Percentiles rank a stretch among this genome's conserved stretches.
Conservation (phyloP, 176 grass and related monocot genomes). For the Carex littledalei region DNA sequence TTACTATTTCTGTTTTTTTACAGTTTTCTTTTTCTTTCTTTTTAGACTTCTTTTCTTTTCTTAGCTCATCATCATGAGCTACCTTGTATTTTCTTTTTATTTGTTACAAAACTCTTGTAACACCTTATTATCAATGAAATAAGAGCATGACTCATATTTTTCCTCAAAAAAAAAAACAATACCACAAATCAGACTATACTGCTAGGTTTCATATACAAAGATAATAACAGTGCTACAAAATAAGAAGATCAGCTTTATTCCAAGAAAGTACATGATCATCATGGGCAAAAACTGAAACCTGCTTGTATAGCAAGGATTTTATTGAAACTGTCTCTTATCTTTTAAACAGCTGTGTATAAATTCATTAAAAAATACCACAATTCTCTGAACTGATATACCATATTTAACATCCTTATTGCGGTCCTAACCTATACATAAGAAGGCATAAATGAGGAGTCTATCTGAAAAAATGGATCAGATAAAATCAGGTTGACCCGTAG, state of each 20-base stretch:
- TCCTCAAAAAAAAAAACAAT: background rate
- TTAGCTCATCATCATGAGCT: no score
- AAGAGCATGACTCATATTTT: no score
- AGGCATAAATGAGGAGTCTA: background rate
- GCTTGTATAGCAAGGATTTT: background rate
- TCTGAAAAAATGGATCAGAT: slow-evolving; percentile 26
- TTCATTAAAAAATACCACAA: background rate
- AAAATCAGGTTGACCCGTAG: slow-evolving; percentile 90
- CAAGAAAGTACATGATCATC: background rate
- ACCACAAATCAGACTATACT: background rate
- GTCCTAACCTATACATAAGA: slow-evolving; percentile 4
- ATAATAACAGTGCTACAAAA: background rate
- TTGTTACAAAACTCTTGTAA: no score
- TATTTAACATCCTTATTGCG: background rate
- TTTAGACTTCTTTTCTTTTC: no score
- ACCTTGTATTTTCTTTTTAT: no score
- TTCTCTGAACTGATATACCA: slow-evolving; percentile 2
- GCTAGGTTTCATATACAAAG: background rate
- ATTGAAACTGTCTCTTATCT: background rate
- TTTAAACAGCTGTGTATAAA: background rate
- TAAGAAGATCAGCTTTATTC: background rate
- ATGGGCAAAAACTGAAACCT: slow-evolving; percentile 6
- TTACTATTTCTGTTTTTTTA: no score
- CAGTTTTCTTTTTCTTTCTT: no score
- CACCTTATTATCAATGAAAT: no score